phyloP scores from a whole-genome alignment of 768 basidiomycete species.

The Mycena belliarum region DNA sequence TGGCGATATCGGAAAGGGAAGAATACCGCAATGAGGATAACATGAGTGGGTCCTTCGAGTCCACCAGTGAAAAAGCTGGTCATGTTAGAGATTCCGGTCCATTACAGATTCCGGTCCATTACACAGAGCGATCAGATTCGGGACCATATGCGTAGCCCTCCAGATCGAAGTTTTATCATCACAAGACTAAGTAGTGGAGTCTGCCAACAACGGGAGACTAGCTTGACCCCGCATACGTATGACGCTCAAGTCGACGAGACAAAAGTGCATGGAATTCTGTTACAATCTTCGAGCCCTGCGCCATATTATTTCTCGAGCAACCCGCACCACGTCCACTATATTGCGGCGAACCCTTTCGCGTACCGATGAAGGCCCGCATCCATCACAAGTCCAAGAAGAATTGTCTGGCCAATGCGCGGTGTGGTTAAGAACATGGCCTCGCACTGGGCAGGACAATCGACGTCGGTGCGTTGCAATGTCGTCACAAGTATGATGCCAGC shows the following conservation, averaged over 20 bases:
- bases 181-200: too few relatives aligned
- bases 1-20: background rate
- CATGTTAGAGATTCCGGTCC: background rate
- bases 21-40: background rate
- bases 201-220: too few relatives aligned
- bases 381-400: slow-evolving; percentile 27
- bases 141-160: too few relatives aligned
- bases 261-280: too few relatives aligned
- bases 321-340: background rate
- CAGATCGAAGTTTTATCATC: too few relatives aligned
- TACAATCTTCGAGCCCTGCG: too few relatives aligned
- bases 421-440: slow-evolving; percentile 29
- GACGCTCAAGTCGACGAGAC: too few relatives aligned
- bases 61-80: background rate
- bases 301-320: too few relatives aligned
- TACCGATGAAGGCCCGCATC: slow-evolving; percentile 19
- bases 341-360: background rate
- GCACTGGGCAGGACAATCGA: slow-evolving; percentile 30
- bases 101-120: too few relatives aligned
- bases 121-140: too few relatives aligned
- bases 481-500: slow-evolving; percentile 24
- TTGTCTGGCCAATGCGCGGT: slow-evolving; percentile 28
- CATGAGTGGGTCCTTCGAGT: background rate
- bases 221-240: too few relatives aligned
- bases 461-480: slow-evolving; percentile 26